Evolutionary conservation across 2,329 filamentous ascomycete genomes (phyloP), one percentile per base, ranked within the genome.

Genomic region (Fusarium nisikadoi): DNA sequence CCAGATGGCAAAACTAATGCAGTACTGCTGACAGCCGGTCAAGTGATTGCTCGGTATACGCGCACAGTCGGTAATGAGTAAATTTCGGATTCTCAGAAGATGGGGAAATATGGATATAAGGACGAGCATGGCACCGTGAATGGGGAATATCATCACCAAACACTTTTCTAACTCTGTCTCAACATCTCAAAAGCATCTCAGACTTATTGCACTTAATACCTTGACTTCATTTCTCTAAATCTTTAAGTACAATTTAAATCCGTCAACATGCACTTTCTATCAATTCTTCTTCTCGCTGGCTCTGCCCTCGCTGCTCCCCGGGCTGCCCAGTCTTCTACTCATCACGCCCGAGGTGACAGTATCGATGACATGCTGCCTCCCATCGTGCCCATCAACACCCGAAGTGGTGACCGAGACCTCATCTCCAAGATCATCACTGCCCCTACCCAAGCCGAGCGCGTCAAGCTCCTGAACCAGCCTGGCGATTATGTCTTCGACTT

Each of bases 381-480:
- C 1, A 67, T 67, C n/a, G 64, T 67, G 1, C 64, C 64, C 9
- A 67, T 67, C 53, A 67, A 67, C 62, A 67, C 64, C 7, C 29
- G 64, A 17, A 20, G 39, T 20, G 76, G 74, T 27, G 69, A 80
- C 50, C 35, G 45, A 23, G 72, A 75, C 23, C 74, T 80, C 52
- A 79, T 80, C 60, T 36, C 75, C 25, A 77, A 78, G 61, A 75
- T 80, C 55, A 52, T 79, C 27, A 79, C 77, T 0, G 72, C 76
- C 1, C 72, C 80, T 1, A 81, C 80, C 0, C 77, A 80, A 33
- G 63, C 60, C 27, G 79, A 81, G 6, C 79, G 80, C n/a, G 66
- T 77, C 74, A 75, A 72, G 57, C 75, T 82, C 12, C 76, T 67
- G 2, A 31, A 67, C 11, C 45, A 67, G 2, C 64, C 62, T 4